Evolutionary conservation across 371 early-diverging fungal genomes (phyloP), one percentile per base, ranked within the genome.

Genomic region (Thermomucor indicae-seudaticae): DNA sequence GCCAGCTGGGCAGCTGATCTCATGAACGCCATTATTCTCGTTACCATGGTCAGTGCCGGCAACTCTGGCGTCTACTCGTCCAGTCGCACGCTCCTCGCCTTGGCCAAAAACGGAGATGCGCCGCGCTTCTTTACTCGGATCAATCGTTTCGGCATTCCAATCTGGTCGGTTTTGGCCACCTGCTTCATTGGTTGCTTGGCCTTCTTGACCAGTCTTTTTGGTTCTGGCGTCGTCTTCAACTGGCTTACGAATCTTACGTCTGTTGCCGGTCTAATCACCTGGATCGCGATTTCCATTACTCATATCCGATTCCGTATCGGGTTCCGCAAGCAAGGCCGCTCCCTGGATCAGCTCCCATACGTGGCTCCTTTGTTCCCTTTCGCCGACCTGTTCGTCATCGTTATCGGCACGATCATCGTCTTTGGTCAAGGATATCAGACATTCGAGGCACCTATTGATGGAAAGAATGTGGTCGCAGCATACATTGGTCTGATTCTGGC

Each of bases 241-340:
- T 90, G 89, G 83, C 66, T 92, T 27, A 65, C 88, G 42, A 76
- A 72, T 53, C 52, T 92, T 17, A 78, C 88, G 3, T 84, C 88
- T 1, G 72, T 87, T 11, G 84, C 95, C 2, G 91, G 91, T 39
- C 78, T 93, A 43, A 77, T 90, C 34, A 83, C 88, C 30, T 95
- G 94, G 93, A 53, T 90, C 20, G 75, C 82, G 39, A 93, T 93
- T 53, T 74, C 82, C 5, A 57, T 86, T 34, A 86, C 85, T 7
- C 93, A 93, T 57, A 65, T 84, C 50, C 88, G 93, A 12, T 93
- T 93, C 84, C 87, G 93, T 24, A 76, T 76, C n/a, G 93, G 93
- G 6, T 85, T 74, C 43, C 44, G 72, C 12, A 72, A 79, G 8
- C 95, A 94, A 50, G 86, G 88, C 6, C 79, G 79, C 22, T 57